Conservation (phyloP, 352 stramenopile species). For the Phytophthora tentaculata region DNA sequence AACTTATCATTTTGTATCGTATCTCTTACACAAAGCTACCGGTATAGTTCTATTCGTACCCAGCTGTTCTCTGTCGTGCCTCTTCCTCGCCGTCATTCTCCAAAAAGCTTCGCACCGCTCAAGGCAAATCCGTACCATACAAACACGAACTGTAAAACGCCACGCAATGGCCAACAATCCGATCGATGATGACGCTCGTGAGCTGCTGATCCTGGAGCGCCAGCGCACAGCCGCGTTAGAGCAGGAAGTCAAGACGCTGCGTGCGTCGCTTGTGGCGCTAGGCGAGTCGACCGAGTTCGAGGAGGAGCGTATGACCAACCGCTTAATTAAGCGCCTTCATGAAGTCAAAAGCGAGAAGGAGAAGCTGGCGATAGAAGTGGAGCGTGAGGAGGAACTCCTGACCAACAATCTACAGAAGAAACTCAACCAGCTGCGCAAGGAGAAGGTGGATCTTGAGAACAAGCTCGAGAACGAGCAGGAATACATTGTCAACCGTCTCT, state of each 20-base stretch:
- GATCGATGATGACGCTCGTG: conserved; percentile 44
- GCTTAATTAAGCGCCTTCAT: conserved; percentile 79
- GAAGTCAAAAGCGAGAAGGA: conserved; percentile 90
- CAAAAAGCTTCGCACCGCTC: conserved; percentile 21
- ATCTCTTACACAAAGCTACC: neutral
- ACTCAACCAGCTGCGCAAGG: conserved; percentile 83
- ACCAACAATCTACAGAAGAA: conserved; percentile 92
- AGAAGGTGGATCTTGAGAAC: conserved; percentile 93
- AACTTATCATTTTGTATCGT: conserved; percentile 1
- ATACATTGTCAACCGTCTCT: conserved; percentile 93
- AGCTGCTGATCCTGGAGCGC: conserved; percentile 75
- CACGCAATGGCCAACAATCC: conserved; percentile 27
- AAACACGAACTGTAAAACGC: neutral
- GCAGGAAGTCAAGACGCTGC: conserved; percentile 68
- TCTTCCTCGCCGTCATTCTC: conserved; percentile 32
- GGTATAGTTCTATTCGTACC: neutral
- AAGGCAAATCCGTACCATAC: conserved; percentile 9
- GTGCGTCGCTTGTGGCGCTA: conserved; percentile 75
- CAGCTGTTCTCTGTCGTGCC: conserved; percentile 31
- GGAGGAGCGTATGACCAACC: conserved; percentile 87
- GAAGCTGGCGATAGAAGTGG: conserved; percentile 86
- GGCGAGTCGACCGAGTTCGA: conserved; percentile 86
- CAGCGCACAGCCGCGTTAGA: conserved; percentile 79
- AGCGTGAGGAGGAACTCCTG: conserved; percentile 91
- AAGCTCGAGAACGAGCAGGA: conserved; percentile 93